Evolutionary conservation across 2,329 filamentous ascomycete genomes (phyloP).

Genomic region (Cercospora sp.): DNA sequence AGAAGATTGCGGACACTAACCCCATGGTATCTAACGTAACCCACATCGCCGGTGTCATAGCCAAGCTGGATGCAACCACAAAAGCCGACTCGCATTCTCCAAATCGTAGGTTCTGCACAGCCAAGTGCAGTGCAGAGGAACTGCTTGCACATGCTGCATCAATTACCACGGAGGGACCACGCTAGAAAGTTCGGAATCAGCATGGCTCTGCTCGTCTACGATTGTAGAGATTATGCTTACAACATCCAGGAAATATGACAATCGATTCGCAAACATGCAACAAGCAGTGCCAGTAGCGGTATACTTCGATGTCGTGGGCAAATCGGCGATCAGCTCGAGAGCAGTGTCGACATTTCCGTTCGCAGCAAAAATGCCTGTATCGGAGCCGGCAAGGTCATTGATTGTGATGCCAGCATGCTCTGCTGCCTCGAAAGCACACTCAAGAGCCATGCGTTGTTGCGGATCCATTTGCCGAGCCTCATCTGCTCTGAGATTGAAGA

Average conservation of each 20-base stretch:
- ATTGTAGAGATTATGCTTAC: neutral
- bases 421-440: slow-evolving; percentile 7
- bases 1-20: neutral
- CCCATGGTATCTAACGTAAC: slow-evolving; percentile 4
- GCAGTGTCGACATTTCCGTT: neutral
- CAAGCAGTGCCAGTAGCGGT: neutral
- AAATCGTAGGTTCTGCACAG: neutral
- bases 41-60: neutral
- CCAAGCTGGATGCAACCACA: neutral
- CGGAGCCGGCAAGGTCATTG: slow-evolving; percentile 11
- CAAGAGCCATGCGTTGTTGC: slow-evolving; percentile 19
- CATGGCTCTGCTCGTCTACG: neutral
- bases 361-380: slow-evolving; percentile 22
- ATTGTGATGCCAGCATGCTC: slow-evolving; percentile 46
- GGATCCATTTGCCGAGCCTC: slow-evolving; percentile 17
- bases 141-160: slow-evolving; percentile 21
- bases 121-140: neutral
- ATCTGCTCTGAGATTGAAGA: slow-evolving; percentile 12
- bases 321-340: neutral
- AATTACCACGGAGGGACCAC: slow-evolving; percentile 20
- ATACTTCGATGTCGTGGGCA: neutral
- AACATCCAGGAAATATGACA: slow-evolving; percentile 26
- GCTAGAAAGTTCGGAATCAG: neutral
- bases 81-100: neutral
- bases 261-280: slow-evolving; percentile 24